phyloP scores from a whole-genome alignment of 2,329 filamentous ascomycete genomes.

The Cladophialophora exuberans region DNA sequence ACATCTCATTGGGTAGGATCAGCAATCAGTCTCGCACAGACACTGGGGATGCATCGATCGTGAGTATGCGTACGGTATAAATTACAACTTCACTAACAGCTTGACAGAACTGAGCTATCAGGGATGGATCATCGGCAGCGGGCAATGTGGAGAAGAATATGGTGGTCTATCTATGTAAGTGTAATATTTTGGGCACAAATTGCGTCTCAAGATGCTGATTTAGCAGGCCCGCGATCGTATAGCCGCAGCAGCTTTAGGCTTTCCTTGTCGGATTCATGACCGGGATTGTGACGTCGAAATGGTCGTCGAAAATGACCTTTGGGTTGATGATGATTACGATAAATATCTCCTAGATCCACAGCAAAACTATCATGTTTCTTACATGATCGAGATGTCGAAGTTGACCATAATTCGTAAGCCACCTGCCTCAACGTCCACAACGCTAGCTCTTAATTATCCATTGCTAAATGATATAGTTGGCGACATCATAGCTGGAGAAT shows the following conservation, averaged over 20 bases:
- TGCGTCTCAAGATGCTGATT: conserved; percentile 20
- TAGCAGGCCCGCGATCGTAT: not conserved
- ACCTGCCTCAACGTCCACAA: not conserved
- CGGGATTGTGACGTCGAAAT: not conserved
- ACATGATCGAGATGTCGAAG: not conserved
- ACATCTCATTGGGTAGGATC: conserved; percentile 36
- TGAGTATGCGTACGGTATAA: conserved; percentile 12
- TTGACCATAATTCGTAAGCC: not conserved
- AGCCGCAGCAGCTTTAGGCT: not conserved
- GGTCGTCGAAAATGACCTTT: not conserved
- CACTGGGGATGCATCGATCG: conserved; percentile 35
- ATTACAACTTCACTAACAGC: not conserved
- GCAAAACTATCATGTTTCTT: not conserved
- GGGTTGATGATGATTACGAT: not conserved
- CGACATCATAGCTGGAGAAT: too few relatives aligned
- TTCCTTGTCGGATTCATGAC: not conserved
- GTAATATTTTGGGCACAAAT: too few relatives aligned
- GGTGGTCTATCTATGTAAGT: conserved; percentile 29
- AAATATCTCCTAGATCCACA: not conserved
- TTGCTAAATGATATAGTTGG: too few relatives aligned
- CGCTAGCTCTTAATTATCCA: too few relatives aligned
- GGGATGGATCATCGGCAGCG: conserved; percentile 18
- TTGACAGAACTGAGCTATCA: not conserved
- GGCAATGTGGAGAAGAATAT: conserved; percentile 30
- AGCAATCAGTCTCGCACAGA: conserved; percentile 34